Base-by-base conservation (phyloP, 768 basidiomycete species). In the Termitomyces sp. region DNA sequence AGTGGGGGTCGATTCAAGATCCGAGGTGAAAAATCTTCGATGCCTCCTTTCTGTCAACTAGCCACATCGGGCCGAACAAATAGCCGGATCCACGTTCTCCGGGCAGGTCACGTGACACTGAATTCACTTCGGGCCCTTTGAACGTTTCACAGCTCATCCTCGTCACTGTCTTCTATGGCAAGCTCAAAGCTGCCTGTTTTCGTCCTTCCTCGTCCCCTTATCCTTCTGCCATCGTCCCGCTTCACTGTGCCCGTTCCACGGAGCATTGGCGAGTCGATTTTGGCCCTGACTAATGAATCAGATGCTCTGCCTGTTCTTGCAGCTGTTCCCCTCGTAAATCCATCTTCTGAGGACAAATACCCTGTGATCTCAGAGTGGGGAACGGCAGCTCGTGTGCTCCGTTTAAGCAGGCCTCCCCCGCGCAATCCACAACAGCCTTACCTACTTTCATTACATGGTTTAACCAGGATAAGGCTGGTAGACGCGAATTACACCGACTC, bases 161-260 rank as follows among this genome's bases (percentile, higher is more conserved):
- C 19, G 50, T 32, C 47, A 43, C 44, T 49, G 51, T 44, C 58
- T 51, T 49, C 51, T 41, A 77, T 76, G 76, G 70, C 74, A 7
- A 69, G 67, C 65, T 72, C 79, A 3, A 81, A 78, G 56, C 77
- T 94, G 6, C 84, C 86, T 3, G 72, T 93, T 28, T 75, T 95
- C 45, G 76, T 81, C 5, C 81, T 95, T 28, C 77, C 82, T 0
- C 75, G 86, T 58, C 93, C 93, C 0, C 71, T 82, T 44, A 71
- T 94, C 55, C 81, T 94, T 37, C 80, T 92, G 12, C 93, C 93
- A 0, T 83, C 82, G 8, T 82, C 87, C 0, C 74, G 84, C 14
- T 73, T 89, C 43, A 84, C 88, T 0, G 69, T 93, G 56, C 83
- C 87, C 0, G 77, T 95, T 21, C 74, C 82, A 17, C 76, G 75